Evolutionary conservation across 1,284 basidiomycete species (phyloP).

Genomic region (Gymnopus androsaceus): DNA sequence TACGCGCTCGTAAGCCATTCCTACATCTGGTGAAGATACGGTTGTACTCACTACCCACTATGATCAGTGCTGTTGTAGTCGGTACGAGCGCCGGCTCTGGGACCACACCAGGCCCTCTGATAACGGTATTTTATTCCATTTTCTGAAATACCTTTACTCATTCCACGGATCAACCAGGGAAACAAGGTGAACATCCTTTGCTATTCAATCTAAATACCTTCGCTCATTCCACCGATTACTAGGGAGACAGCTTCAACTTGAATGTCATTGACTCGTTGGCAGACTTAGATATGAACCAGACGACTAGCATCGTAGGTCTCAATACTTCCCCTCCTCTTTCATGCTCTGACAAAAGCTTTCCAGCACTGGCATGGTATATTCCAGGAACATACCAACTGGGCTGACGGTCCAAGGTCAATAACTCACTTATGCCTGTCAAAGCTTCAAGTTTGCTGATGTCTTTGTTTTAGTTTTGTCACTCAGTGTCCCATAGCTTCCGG

Average conservation of each 20-base stretch:
- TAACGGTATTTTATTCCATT: too few species aligned
- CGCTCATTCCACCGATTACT: background rate
- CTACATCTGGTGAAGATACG: background rate
- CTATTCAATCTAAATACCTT: background rate
- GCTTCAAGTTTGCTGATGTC: background rate
- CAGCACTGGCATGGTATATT: constrained; percentile 24
- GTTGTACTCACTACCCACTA: background rate
- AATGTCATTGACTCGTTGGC: constrained; percentile 21
- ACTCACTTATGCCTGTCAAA: too few species aligned
- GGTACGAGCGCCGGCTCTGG: constrained; percentile 7
- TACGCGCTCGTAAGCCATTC: constrained; percentile 9
- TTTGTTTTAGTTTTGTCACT: background rate
- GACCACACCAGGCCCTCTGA: constrained; percentile 17
- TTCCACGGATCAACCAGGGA: constrained; percentile 16
- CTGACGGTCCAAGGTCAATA: constrained; percentile 21
- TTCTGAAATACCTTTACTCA: too few species aligned
- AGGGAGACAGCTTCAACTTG: constrained; percentile 18
- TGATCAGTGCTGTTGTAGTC: constrained; percentile 15
- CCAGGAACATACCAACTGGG: constrained; percentile 27
- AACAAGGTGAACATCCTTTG: too few species aligned
- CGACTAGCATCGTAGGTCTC: constrained; percentile 17
- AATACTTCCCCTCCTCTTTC: background rate
- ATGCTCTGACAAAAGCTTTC: background rate
- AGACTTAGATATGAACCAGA: constrained; percentile 16
- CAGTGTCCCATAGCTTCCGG: constrained; percentile 21